Evolutionary conservation across 768 basidiomycete species (phyloP).

Genomic region (Lactarius evosmus): DNA sequence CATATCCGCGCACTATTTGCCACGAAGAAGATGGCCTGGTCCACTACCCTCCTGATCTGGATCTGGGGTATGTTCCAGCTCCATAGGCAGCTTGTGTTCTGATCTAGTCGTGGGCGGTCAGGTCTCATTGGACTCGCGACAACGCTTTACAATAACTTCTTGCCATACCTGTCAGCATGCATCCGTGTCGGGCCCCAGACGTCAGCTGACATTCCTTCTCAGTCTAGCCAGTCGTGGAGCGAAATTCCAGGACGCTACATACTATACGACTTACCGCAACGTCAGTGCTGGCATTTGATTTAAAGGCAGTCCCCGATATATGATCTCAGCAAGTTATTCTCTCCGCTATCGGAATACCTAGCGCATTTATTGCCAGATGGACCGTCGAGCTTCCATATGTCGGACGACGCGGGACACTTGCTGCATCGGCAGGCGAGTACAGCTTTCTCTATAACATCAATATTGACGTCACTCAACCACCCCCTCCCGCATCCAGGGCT

Average conservation of each 20-base stretch:
- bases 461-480: conserved; percentile 44
- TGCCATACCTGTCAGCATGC: conserved; percentile 36
- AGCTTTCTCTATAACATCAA: conserved; percentile 20
- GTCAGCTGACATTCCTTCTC: conserved; percentile 4
- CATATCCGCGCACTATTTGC: conserved; percentile 64
- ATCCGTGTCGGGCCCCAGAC: not conserved
- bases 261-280: conserved; percentile 39
- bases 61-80: conserved; percentile 40
- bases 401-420: conserved; percentile 65
- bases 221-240: conserved; percentile 38
- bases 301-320: not conserved
- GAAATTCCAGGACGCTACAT: conserved; percentile 37
- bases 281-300: conserved; percentile 27
- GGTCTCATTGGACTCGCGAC: conserved; percentile 38
- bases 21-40: conserved; percentile 60
- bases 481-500: conserved; percentile 51
- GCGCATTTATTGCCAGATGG: conserved; percentile 68
- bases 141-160: conserved; percentile 39
- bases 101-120: conserved; percentile 6
- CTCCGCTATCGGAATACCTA: conserved; percentile 64
- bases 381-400: conserved; percentile 61
- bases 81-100: not conserved
- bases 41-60: conserved; percentile 55
- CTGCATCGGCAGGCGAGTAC: conserved; percentile 57
- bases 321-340: conserved; percentile 62